Conservation (phyloP, 108 stramenopile species). For the Pseudonitzschia multistriata region DNA sequence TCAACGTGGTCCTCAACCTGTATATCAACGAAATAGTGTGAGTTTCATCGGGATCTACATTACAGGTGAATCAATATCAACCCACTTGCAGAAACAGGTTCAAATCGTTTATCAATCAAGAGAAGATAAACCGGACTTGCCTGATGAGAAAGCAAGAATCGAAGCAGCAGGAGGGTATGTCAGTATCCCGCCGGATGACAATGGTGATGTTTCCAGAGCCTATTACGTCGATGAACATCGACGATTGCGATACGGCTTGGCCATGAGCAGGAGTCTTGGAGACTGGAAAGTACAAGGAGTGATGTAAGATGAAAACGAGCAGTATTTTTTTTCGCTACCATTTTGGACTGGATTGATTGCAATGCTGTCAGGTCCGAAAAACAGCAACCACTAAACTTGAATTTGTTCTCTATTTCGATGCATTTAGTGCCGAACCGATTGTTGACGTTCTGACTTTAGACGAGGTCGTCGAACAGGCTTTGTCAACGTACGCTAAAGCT, state of each 20-base stretch:
- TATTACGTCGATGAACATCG: constrained; percentile 54
- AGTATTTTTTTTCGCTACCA: neutral
- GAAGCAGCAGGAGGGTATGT: constrained; percentile 74
- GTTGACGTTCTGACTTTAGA: constrained; percentile 64
- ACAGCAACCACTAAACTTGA: neutral
- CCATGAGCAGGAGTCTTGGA: constrained; percentile 82
- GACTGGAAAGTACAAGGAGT: constrained; percentile 81
- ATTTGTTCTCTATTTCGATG: neutral
- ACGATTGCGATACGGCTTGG: constrained; percentile 61
- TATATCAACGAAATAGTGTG: constrained; percentile 8
- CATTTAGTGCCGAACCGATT: constrained; percentile 58
- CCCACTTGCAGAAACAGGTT: constrained; percentile 1
- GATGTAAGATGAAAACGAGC: constrained; percentile 21
- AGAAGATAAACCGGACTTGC: constrained; percentile 73
- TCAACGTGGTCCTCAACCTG: constrained; percentile 17
- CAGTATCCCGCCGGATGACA: constrained; percentile 44
- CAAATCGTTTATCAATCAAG: constrained; percentile 60
- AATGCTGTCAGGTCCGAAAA: neutral
- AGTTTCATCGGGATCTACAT: constrained; percentile 20
- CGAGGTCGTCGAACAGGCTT: constrained; percentile 19
- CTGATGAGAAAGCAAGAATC: constrained; percentile 65
- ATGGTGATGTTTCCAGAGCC: constrained; percentile 55
- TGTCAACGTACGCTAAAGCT: constrained; percentile 13
- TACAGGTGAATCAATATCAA: neutral
- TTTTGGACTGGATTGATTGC: neutral